phyloP scores from a whole-genome alignment of 257 asterid species.

The Ballota nigra region DNA sequence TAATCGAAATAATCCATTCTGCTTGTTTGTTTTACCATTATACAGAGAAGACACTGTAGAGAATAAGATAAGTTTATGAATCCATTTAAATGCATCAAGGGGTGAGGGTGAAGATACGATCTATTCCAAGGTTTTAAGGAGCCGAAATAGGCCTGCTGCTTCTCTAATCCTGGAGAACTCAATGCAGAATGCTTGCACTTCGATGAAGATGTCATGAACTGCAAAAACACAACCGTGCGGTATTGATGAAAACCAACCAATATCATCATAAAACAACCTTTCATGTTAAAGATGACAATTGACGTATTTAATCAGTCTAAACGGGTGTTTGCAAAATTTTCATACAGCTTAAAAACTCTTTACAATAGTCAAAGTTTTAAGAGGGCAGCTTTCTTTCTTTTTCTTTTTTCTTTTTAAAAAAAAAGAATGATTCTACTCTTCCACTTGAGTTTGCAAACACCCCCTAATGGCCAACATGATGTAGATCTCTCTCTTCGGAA shows the following conservation, averaged over 20 bases:
- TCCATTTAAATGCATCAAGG: background rate
- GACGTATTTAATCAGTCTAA: background rate
- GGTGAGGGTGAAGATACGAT: background rate
- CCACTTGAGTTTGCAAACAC: too few relatives aligned
- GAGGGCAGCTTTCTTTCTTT: too few relatives aligned
- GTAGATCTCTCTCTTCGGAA: background rate
- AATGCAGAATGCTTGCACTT: slow-evolving; percentile 96
- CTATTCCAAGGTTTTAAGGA: slow-evolving; percentile 80
- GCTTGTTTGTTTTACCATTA: background rate
- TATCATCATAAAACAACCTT: background rate
- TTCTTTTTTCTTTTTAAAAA: too few relatives aligned
- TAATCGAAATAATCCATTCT: slow-evolving; percentile 7
- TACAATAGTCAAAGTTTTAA: too few relatives aligned
- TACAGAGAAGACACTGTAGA: slow-evolving; percentile 8
- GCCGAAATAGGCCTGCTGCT: slow-evolving; percentile 90
- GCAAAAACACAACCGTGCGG: slow-evolving; percentile 28
- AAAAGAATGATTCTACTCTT: too few relatives aligned
- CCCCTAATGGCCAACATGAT: background rate
- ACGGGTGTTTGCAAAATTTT: too few relatives aligned
- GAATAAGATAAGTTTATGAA: background rate
- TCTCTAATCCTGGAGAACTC: slow-evolving; percentile 96
- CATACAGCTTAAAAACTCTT: too few relatives aligned
- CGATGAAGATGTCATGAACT: slow-evolving; percentile 93
- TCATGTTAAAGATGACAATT: background rate
- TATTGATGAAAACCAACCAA: background rate